phyloP scores from a whole-genome alignment of 208 protist genomes.

The Crithidia expoeki region DNA sequence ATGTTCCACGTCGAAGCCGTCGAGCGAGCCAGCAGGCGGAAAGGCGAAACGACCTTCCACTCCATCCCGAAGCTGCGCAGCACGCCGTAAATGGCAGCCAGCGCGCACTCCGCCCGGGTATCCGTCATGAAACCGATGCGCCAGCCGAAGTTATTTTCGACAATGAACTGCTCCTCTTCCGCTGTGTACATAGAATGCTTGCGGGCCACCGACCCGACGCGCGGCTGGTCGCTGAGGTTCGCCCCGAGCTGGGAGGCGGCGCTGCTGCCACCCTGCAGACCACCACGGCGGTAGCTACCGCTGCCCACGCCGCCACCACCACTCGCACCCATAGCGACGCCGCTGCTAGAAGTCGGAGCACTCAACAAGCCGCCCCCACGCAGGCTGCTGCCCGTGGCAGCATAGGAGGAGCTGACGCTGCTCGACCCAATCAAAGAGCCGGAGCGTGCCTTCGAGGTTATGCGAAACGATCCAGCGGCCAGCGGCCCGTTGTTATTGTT shows the following conservation, averaged over 20 bases:
- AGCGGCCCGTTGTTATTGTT: slow-evolving; percentile 15
- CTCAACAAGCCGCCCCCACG: slow-evolving; percentile 15
- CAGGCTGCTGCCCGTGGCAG: slow-evolving; percentile 24
- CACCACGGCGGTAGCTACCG: slow-evolving; percentile 33
- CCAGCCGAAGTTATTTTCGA: slow-evolving; percentile 85
- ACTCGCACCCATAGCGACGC: neutral
- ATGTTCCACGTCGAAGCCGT: slow-evolving; percentile 61
- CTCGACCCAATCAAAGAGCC: slow-evolving; percentile 28
- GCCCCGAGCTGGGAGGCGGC: slow-evolving; percentile 43
- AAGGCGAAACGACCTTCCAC: slow-evolving; percentile 86
- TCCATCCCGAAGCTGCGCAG: slow-evolving; percentile 72
- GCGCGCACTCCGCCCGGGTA: slow-evolving; percentile 46
- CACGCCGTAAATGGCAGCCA: slow-evolving; percentile 66
- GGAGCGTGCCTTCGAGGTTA: slow-evolving; percentile 31
- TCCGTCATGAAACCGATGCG: slow-evolving; percentile 92
- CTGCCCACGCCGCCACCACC: slow-evolving; percentile 5
- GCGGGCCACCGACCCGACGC: slow-evolving; percentile 78
- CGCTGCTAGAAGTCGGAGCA: neutral
- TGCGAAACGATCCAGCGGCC: slow-evolving; percentile 55
- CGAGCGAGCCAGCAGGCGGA: slow-evolving; percentile 66
- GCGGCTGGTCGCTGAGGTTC: slow-evolving; percentile 54
- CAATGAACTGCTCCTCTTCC: slow-evolving; percentile 82
- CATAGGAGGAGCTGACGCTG: slow-evolving; percentile 26
- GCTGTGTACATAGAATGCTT: slow-evolving; percentile 76
- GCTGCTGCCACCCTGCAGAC: slow-evolving; percentile 23